Evolutionary conservation across 169 alveolate genomes (phyloP).

Genomic region (Cryptosporidium muris): DNA sequence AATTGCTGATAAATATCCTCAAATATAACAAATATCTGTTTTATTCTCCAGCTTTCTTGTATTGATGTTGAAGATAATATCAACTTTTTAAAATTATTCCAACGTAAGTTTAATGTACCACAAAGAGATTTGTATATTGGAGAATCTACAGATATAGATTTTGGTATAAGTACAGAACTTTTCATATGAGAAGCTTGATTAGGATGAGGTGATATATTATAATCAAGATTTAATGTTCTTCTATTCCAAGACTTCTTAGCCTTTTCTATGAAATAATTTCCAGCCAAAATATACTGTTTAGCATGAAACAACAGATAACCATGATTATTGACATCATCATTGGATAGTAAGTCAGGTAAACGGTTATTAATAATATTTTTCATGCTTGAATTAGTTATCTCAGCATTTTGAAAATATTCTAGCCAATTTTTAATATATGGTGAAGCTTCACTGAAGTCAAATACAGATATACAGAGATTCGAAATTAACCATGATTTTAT

Average conservation of each 20-base stretch:
- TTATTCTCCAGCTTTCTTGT: conserved; percentile 20
- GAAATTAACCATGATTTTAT: conserved; percentile 31
- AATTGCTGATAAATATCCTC: conserved; percentile 24
- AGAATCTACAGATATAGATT: not conserved
- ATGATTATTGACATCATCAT: conserved; percentile 16
- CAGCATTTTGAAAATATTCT: conserved; percentile 17
- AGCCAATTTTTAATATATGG: conserved; percentile 48
- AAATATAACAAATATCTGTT: conserved; percentile 8
- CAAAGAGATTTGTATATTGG: not conserved
- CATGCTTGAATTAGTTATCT: not conserved
- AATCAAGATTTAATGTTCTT: not conserved
- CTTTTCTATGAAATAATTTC: conserved; percentile 25
- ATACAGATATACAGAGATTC: conserved; percentile 59
- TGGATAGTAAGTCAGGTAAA: not conserved
- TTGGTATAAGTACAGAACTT: not conserved
- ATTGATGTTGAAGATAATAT: conserved; percentile 15
- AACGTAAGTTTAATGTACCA: conserved; percentile 1
- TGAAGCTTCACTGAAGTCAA: conserved; percentile 45
- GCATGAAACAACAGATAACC: conserved; percentile 53
- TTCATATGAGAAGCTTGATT: no score
- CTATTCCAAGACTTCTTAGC: conserved; percentile 33
- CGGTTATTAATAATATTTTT: not conserved
- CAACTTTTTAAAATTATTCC: conserved; percentile 4
- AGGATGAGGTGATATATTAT: no score
- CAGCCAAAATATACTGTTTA: conserved; percentile 59